Conservation (phyloP, 495 filamentous ascomycete species). For the Staphylotrichum longicolle region DNA sequence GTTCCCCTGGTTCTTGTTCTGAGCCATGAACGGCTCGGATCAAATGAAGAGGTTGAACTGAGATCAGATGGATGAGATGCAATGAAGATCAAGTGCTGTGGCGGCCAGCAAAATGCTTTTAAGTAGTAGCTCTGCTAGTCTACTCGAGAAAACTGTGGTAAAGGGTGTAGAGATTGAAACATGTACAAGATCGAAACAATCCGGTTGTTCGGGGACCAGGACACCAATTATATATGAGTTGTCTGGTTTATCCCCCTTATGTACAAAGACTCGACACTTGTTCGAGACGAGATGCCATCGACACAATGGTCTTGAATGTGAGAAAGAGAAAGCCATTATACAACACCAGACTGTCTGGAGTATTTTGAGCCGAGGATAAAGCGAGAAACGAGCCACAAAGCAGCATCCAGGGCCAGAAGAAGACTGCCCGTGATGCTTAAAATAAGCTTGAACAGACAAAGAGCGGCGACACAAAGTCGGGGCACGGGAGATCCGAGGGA, state of each 20-base stretch:
- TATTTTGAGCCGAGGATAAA: slow-evolving; percentile 9
- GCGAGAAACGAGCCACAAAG: neutral
- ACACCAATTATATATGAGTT: slow-evolving; percentile 5
- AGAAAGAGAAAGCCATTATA: slow-evolving; percentile 13
- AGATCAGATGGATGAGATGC: too few species aligned
- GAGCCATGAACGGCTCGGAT: too few species aligned
- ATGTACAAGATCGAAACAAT: neutral
- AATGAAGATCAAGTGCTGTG: too few species aligned
- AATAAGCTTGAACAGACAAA: slow-evolving; percentile 17
- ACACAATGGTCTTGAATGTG: slow-evolving; percentile 1
- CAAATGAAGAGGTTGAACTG: too few species aligned
- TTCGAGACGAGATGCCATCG: neutral
- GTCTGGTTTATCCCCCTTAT: neutral
- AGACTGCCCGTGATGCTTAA: slow-evolving; percentile 4
- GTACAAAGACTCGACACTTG: slow-evolving; percentile 12
- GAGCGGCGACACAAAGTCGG: neutral
- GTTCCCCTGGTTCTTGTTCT: too few species aligned
- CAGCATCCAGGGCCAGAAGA: neutral
- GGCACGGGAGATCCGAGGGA: too few species aligned
- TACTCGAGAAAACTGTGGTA: neutral
- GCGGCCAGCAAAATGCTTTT: neutral
- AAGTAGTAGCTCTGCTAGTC: slow-evolving; percentile 18
- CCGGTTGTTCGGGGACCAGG: slow-evolving; percentile 1
- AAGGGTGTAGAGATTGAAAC: neutral
- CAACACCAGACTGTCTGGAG: neutral